phyloP scores from a whole-genome alignment of 371 early-diverging fungal species.

The Syncephalastrum contaminatum region DNA sequence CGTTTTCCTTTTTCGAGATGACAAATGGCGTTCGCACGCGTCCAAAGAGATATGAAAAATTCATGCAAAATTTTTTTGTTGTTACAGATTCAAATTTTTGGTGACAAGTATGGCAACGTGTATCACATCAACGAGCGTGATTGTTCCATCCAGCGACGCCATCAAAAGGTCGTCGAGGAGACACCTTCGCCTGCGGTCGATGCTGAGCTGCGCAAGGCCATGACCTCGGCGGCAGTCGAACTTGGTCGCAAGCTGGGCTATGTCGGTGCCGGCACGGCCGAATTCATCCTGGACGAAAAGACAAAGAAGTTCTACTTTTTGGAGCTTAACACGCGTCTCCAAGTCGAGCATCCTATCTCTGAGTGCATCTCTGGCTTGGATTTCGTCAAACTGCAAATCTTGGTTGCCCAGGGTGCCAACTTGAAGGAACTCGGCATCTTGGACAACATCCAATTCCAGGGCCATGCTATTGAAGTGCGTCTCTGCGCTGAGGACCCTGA shows the following conservation, averaged over 20 bases:
- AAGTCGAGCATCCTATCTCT: constrained; percentile 97
- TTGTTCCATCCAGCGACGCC: constrained; percentile 85
- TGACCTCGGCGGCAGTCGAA: constrained; percentile 59
- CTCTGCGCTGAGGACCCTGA: constrained; percentile 87
- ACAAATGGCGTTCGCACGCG: too few species aligned
- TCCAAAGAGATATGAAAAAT: background rate
- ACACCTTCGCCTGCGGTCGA: constrained; percentile 62
- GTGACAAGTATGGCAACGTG: constrained; percentile 77
- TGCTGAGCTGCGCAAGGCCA: constrained; percentile 42
- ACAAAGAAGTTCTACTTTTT: constrained; percentile 77
- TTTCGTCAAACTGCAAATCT: constrained; percentile 85
- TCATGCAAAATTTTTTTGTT: background rate
- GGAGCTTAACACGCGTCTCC: constrained; percentile 84
- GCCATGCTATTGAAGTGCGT: constrained; percentile 83
- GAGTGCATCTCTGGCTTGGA: constrained; percentile 93
- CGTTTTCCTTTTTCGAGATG: too few species aligned
- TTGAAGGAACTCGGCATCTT: constrained; percentile 39
- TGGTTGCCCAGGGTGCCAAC: constrained; percentile 65
- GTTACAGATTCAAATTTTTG: constrained; percentile 73
- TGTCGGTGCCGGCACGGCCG: constrained; percentile 79
- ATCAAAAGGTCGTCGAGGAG: constrained; percentile 87
- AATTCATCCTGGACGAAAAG: constrained; percentile 74
- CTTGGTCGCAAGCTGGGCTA: constrained; percentile 62
- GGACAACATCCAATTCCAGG: constrained; percentile 57
- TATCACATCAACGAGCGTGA: constrained; percentile 89